Percentiles rank a stretch among this genome's conserved stretches.
Evolutionary conservation across 106 monocot genomes (phyloP).

Genomic region (Chionographis japonica): DNA sequence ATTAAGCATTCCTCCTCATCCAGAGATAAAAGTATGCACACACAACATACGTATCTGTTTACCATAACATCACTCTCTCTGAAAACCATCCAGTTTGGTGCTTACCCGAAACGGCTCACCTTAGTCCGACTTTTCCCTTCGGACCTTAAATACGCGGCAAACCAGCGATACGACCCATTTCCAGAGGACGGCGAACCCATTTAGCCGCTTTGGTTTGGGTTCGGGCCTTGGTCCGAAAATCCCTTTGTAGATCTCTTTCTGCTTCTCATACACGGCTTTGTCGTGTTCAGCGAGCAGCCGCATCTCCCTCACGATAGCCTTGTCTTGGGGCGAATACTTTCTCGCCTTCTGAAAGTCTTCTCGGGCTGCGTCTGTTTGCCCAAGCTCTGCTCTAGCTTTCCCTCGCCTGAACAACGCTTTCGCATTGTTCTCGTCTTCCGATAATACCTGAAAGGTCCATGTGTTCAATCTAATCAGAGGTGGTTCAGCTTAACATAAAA

Average conservation of each 20-base stretch:
- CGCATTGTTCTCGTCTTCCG: slow-evolving; percentile 83
- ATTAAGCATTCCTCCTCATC: too few relatives aligned
- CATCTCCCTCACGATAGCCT: slow-evolving; percentile 59
- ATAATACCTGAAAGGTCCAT: slow-evolving; percentile 43
- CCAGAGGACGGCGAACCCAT: slow-evolving; percentile 48
- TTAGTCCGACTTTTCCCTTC: slow-evolving; percentile 48
- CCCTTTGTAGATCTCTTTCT: slow-evolving; percentile 95
- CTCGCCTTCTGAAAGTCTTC: slow-evolving; percentile 80
- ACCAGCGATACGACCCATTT: slow-evolving; percentile 57
- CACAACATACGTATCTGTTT: too few relatives aligned
- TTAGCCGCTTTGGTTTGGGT: slow-evolving; percentile 31
- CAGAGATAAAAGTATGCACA: too few relatives aligned
- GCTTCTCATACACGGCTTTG: slow-evolving; percentile 86
- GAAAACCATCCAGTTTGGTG: too few relatives aligned
- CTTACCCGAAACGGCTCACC: background rate
- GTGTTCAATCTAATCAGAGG: background rate
- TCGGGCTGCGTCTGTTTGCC: slow-evolving; percentile 81
- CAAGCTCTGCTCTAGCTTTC: slow-evolving; percentile 83
- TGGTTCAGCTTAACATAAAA: background rate
- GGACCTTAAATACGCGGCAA: slow-evolving; percentile 38
- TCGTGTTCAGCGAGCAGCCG: slow-evolving; percentile 70
- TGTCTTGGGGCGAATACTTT: slow-evolving; percentile 68
- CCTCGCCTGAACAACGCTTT: slow-evolving; percentile 93
- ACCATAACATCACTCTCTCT: too few relatives aligned
- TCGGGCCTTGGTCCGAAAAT: slow-evolving; percentile 86